Base-by-base conservation (phyloP, 1,284 basidiomycete species). In the Kwoniella shivajii region DNA sequence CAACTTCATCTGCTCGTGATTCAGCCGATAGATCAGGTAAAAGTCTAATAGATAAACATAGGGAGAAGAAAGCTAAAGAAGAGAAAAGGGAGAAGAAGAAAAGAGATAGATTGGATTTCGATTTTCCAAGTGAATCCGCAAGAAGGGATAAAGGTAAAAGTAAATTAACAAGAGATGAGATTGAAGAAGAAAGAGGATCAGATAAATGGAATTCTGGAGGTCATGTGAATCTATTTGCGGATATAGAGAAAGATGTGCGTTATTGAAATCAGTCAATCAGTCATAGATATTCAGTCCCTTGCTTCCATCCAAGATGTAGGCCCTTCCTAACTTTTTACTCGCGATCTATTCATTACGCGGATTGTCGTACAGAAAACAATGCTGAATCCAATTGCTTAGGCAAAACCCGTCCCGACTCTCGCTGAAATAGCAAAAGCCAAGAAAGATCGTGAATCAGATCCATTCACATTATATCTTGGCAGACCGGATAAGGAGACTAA, bases 171-270 rank as follows among this genome's bases (percentile, higher is more conserved):
- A 9, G 16, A 18, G 26, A 37, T 42, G 53, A 45, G 39, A 54
- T 56, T 9, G 60, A 53, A 16, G 56, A 39, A n/a, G 57, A 30
- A 49, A 36, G 45, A 31, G 54, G 50, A 20, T 52, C 52, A 46
- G 54, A 39, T 16, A 53, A 50, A 13, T 67, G 67, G 54, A 62
- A 69, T 27, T 54, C 58, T 7, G 67, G 59, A 18, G 77, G 75
- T 5, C 77, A 78, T 65, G 42, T 78, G 50, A 79, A 79, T 50
- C 66, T 79, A 43, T 79, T 76, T 67, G 70, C 72, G 1, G 73
- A 76, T 47, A 36, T 76, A 1, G 78, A 78, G 57, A 58, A 66
- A 54, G 70, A 65, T 38, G 74, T 73, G 38, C 50, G 70, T 68
- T 1, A 18, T 13, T 44, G 3, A n/a, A n/a, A n/a, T n/a, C n/a